phyloP scores from a whole-genome alignment of 306 rosid genomes.

The Clitoria ternatea region DNA sequence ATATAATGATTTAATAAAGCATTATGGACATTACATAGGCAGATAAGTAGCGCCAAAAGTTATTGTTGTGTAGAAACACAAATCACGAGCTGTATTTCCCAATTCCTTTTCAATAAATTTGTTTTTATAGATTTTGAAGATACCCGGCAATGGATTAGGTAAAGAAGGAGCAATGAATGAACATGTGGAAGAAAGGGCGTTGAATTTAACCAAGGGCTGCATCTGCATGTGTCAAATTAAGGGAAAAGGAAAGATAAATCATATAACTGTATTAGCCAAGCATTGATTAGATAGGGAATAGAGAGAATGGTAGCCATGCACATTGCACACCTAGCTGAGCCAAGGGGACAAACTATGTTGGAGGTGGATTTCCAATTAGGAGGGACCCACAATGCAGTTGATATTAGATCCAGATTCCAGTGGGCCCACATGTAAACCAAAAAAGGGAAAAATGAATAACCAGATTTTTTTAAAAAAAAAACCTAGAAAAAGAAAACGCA shows the following conservation, averaged over 20 bases:
- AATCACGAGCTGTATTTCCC: background rate
- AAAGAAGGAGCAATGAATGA: conserved; percentile 25
- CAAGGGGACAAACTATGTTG: conserved; percentile 11
- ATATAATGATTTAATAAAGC: background rate
- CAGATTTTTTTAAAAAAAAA: background rate
- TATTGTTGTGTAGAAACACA: background rate
- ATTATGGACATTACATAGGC: background rate
- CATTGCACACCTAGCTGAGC: no score
- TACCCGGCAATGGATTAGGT: background rate
- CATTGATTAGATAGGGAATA: conserved; percentile 30
- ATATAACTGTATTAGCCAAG: conserved; percentile 8
- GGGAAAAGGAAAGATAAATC: background rate
- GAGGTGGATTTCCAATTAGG: conserved; percentile 9
- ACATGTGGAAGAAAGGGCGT: background rate
- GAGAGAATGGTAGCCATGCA: conserved; percentile 15
- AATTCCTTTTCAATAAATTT: background rate
- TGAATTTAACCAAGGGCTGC: background rate
- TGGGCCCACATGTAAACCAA: background rate
- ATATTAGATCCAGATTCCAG: conserved; percentile 25
- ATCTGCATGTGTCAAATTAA: conserved; percentile 34
- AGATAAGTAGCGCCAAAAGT: background rate
- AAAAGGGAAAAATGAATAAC: background rate
- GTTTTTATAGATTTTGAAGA: background rate
- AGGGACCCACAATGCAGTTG: conserved; percentile 41
- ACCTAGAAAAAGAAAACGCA: conserved; percentile 2